phyloP scores from a whole-genome alignment of 2,329 filamentous ascomycete genomes.

The Xylariaceae sp. region DNA sequence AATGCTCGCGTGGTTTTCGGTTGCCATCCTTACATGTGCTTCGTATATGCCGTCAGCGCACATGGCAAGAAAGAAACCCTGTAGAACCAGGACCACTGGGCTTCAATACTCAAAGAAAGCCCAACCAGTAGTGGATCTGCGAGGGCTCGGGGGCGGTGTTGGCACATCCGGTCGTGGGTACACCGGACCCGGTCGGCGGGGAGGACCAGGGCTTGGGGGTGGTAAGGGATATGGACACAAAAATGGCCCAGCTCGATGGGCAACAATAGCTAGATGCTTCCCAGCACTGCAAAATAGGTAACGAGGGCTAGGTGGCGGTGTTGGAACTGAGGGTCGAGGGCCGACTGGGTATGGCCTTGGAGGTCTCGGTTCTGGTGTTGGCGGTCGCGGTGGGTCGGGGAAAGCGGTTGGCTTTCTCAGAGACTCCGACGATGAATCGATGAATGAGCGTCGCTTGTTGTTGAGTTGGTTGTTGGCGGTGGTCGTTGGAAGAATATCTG shows the following conservation, averaged over 20 bases:
- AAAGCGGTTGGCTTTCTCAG: conserved; percentile 14
- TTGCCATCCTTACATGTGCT: not conserved
- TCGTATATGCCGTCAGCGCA: not conserved
- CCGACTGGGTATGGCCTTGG: conserved; percentile 37
- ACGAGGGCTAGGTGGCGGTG: conserved; percentile 41
- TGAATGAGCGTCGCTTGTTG: not conserved
- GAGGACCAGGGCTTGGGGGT: conserved; percentile 35
- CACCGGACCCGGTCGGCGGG: conserved; percentile 36
- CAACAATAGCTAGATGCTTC: conserved; percentile 24
- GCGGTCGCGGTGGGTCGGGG: conserved; percentile 39
- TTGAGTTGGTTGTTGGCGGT: not conserved
- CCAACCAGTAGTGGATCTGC: conserved; percentile 15
- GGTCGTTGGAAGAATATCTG: not conserved
- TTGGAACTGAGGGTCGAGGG: conserved; percentile 38
- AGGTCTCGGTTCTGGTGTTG: conserved; percentile 40
- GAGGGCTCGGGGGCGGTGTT: conserved; percentile 40
- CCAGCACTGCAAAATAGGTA: conserved; percentile 1
- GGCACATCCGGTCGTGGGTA: conserved; percentile 37
- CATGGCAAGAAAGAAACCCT: not conserved
- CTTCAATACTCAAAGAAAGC: not conserved
- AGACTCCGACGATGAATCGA: not conserved
- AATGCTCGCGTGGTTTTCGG: not conserved
- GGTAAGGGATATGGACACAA: conserved; percentile 34
- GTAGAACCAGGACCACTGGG: not conserved
- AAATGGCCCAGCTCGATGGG: conserved; percentile 10